Percentiles rank a stretch among this genome's conserved stretches.
These are phyloP conservation scores for Cryptococcus maquisensis DNA, from an alignment of 1,284 basidiomycete genomes.

Conservation along the genomic window DNA sequence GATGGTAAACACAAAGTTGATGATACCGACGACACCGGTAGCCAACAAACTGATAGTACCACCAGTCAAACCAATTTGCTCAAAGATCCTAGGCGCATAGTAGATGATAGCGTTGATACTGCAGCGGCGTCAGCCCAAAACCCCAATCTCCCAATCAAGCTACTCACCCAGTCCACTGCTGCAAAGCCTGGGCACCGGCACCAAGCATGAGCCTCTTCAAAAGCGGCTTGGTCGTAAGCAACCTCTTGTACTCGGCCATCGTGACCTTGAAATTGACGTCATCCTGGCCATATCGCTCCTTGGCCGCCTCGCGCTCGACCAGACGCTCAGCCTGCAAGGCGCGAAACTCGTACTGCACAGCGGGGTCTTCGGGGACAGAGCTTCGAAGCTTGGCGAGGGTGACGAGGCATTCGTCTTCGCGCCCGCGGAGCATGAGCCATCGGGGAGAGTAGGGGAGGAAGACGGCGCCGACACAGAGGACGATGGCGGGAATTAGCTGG, in stretches of 20 bases:
- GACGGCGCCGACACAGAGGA: slow-evolving; percentile 44
- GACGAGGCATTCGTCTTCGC: slow-evolving; percentile 65
- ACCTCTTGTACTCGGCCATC: slow-evolving; percentile 41
- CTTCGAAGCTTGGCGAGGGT: slow-evolving; percentile 62
- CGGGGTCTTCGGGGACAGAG: slow-evolving; percentile 57
- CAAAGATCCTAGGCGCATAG: slow-evolving; percentile 40
- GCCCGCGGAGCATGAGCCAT: slow-evolving; percentile 61
- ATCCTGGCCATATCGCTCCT: slow-evolving; percentile 45
- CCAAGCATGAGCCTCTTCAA: slow-evolving; percentile 43
- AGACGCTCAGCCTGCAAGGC: slow-evolving; percentile 73
- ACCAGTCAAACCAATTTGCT: slow-evolving; percentile 30
- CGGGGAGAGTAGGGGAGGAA: slow-evolving; percentile 57
- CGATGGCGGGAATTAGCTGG: slow-evolving; percentile 60
- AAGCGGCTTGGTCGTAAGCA: slow-evolving; percentile 41
- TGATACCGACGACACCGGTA: slow-evolving; percentile 76
- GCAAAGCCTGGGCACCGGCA: slow-evolving; percentile 43
- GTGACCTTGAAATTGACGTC: slow-evolving; percentile 35
- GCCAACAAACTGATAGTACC: slow-evolving; percentile 53
- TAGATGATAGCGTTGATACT: slow-evolving; percentile 42
- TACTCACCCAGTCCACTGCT: slow-evolving; percentile 43
- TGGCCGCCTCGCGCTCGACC: slow-evolving; percentile 61
- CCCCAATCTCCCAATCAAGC: background rate
- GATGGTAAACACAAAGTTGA: slow-evolving; percentile 49
- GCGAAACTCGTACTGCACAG: slow-evolving; percentile 72
- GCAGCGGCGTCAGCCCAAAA: background rate